Conservation (phyloP, 257 asterid species). For the Rauvolfia tetraphylla region DNA sequence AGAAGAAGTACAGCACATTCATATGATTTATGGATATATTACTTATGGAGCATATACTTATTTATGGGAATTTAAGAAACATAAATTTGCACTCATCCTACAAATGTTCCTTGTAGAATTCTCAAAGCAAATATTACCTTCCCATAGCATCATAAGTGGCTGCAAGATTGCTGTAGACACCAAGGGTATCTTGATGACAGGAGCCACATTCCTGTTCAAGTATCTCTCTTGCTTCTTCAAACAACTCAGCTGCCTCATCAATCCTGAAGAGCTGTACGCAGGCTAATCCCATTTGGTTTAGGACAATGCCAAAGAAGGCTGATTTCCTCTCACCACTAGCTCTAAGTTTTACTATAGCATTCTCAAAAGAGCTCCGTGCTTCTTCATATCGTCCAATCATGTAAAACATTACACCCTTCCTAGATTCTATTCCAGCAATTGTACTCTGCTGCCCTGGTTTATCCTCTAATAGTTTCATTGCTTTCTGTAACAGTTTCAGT, state of each 20-base stretch:
- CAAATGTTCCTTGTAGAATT: not conserved
- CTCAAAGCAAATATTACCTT: slow-evolving; percentile 54
- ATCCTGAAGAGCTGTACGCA: slow-evolving; percentile 89
- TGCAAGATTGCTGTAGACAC: slow-evolving; percentile 95
- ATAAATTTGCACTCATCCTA: no score
- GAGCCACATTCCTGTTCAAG: slow-evolving; percentile 92
- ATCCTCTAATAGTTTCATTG: slow-evolving; percentile 85
- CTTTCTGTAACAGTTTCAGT: slow-evolving; percentile 74
- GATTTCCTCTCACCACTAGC: slow-evolving; percentile 93
- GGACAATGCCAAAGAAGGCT: slow-evolving; percentile 87
- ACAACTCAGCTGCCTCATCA: slow-evolving; percentile 95
- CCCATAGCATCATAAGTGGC: slow-evolving; percentile 99
- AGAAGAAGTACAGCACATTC: not conserved
- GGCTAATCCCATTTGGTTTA: slow-evolving; percentile 99
- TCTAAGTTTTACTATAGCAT: slow-evolving; percentile 76
- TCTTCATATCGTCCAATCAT: slow-evolving; percentile 87
- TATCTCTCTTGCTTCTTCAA: slow-evolving; percentile 94
- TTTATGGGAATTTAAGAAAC: not conserved
- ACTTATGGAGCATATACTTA: not conserved
- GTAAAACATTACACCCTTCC: slow-evolving; percentile 93
- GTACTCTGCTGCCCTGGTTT: slow-evolving; percentile 98
- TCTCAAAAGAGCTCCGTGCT: slow-evolving; percentile 71
- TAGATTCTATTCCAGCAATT: slow-evolving; percentile 92
- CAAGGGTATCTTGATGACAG: slow-evolving; percentile 93
- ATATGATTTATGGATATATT: not conserved